Percentiles rank a stretch among this genome's conserved stretches.
Conservation (phyloP, 805 yeast species). For the Saccharomyces mikatae region DNA sequence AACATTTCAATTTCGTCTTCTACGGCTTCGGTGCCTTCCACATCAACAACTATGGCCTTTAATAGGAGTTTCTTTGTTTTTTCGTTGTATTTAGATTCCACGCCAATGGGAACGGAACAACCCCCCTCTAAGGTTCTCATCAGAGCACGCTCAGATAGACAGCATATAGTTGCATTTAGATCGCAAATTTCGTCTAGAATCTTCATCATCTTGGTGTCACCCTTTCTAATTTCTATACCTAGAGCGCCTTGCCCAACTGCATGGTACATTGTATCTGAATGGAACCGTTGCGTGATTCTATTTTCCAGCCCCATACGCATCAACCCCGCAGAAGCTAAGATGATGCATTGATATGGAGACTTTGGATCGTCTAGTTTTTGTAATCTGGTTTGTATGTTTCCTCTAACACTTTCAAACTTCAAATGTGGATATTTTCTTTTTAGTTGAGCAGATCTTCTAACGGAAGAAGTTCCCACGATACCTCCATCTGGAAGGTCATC, state of each 20-base stretch:
- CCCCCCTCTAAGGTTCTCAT: conserved; percentile 93
- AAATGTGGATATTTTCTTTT: conserved; percentile 70
- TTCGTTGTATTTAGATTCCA: conserved; percentile 48
- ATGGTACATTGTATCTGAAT: conserved; percentile 76
- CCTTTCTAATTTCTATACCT: conserved; percentile 79
- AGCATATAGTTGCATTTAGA: conserved; percentile 57
- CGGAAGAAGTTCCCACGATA: conserved; percentile 89
- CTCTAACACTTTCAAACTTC: conserved; percentile 77
- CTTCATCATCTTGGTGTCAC: conserved; percentile 50
- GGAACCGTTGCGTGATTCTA: conserved; percentile 66
- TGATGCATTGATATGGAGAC: conserved; percentile 59
- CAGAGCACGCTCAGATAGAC: conserved; percentile 81
- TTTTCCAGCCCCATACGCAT: conserved; percentile 61
- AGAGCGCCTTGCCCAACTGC: conserved; percentile 99
- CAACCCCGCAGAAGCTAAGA: conserved; percentile 90
- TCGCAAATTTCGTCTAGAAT: conserved; percentile 62
- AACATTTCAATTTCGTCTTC: conserved; percentile 38
- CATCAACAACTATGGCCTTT: conserved; percentile 70
- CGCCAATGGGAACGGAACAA: conserved; percentile 96
- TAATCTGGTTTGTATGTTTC: conserved; percentile 74
- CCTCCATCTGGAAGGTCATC: conserved; percentile 76
- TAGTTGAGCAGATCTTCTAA: conserved; percentile 88
- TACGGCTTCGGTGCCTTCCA: conserved; percentile 69
- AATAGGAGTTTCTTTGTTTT: conserved; percentile 41
- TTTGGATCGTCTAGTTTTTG: conserved; percentile 68